These are phyloP conservation scores for Guyanaporus albipodus DNA, from an alignment of 768 basidiomycete species.

Conservation along the genomic window DNA sequence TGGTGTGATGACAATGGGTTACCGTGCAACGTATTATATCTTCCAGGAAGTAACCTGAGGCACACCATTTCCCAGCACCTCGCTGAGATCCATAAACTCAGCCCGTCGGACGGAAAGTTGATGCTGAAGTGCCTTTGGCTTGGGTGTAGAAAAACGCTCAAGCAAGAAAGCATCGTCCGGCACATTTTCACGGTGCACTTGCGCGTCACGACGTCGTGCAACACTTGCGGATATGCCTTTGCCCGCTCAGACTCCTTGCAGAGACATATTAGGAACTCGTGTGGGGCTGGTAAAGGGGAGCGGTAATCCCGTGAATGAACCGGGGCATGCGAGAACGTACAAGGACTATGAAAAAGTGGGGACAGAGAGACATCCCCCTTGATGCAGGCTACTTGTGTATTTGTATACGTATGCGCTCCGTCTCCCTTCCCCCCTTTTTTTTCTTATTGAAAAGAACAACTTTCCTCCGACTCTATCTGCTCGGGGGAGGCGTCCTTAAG, in stretches of 20 bases:
- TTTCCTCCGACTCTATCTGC: too few relatives aligned
- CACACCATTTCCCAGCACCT: slow-evolving; percentile 15
- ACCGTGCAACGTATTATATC: slow-evolving; percentile 1
- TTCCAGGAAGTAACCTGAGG: slow-evolving; percentile 3
- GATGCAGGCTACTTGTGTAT: too few relatives aligned
- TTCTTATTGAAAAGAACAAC: too few relatives aligned
- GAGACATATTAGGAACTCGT: slow-evolving; percentile 21
- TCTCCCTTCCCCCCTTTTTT: too few relatives aligned
- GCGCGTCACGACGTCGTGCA: slow-evolving; percentile 8
- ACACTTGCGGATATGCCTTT: slow-evolving; percentile 20
- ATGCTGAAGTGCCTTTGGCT: slow-evolving; percentile 14
- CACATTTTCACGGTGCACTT: slow-evolving; percentile 25
- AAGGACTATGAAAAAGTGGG: too few relatives aligned
- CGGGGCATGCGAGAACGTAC: too few relatives aligned
- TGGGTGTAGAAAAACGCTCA: slow-evolving; percentile 20
- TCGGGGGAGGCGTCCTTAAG: too few relatives aligned
- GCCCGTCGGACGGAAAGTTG: slow-evolving; percentile 3
- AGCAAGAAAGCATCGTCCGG: slow-evolving; percentile 23
- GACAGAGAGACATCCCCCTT: too few relatives aligned
- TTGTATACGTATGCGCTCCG: too few relatives aligned
- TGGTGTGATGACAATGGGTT: slow-evolving; percentile 11
- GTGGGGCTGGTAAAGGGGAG: not conserved
- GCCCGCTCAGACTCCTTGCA: slow-evolving; percentile 27
- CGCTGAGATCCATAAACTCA: not conserved
- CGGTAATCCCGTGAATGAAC: not conserved